These are phyloP conservation scores for Pythium sp. DNA, from an alignment of 352 stramenopile species.

Conservation along the genomic window DNA sequence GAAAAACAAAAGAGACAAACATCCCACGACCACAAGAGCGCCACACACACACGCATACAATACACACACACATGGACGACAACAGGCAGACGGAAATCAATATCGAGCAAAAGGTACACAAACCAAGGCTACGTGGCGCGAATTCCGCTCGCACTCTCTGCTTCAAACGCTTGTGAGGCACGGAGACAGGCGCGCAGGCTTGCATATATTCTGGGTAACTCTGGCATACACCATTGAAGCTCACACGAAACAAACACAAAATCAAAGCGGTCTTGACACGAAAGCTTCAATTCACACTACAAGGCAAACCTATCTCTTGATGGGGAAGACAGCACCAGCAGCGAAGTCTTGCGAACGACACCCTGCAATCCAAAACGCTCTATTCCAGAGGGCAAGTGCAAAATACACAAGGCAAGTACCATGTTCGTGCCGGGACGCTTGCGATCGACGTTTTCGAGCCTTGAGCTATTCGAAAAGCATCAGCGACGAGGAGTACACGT, in stretches of 20 bases:
- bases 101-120: neutral
- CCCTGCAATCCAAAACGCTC: slow-evolving; percentile 4
- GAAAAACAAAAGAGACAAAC: neutral
- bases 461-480: neutral
- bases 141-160: neutral
- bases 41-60: neutral
- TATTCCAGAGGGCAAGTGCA: neutral
- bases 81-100: neutral
- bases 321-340: neutral
- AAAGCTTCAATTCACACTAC: neutral
- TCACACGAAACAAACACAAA: slow-evolving; percentile 10
- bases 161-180: neutral
- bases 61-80: too few species aligned
- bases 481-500: neutral
- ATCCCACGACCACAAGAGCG: neutral
- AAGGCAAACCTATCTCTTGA: slow-evolving; percentile 5
- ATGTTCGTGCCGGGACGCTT: neutral
- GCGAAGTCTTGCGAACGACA: neutral
- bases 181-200: neutral
- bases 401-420: slow-evolving; percentile 4
- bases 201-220: slow-evolving; percentile 5
- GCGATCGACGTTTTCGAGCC: neutral
- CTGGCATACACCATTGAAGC: slow-evolving; percentile 2
- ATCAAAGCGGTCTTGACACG: slow-evolving; percentile 6
- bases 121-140: neutral